These are phyloP conservation scores for Microcyclosporella mali DNA, from an alignment of 2,329 filamentous ascomycete genomes.

Conservation along the genomic window DNA sequence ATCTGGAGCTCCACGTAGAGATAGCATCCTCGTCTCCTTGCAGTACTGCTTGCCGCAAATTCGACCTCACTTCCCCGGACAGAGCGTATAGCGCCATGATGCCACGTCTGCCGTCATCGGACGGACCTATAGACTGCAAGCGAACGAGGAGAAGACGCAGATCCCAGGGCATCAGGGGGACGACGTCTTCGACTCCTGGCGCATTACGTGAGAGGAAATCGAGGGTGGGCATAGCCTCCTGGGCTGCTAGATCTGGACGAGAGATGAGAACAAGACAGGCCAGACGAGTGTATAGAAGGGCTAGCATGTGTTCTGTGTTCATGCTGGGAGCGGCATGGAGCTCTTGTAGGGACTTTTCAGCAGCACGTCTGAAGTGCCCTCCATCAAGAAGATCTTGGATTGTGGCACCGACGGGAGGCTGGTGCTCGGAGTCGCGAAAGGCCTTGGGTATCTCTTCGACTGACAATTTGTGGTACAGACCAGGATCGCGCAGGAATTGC, in stretches of 20 bases:
- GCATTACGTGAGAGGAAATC: constrained; percentile 42
- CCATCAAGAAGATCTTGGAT: constrained; percentile 61
- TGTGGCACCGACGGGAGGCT: constrained; percentile 57
- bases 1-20: constrained; percentile 63
- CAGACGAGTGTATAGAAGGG: constrained; percentile 72
- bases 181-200: constrained; percentile 49
- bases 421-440: constrained; percentile 63
- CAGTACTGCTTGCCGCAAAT: constrained; percentile 27
- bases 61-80: constrained; percentile 35
- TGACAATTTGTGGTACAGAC: constrained; percentile 77
- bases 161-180: constrained; percentile 76
- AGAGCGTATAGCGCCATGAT: constrained; percentile 90
- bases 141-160: constrained; percentile 76
- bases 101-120: constrained; percentile 72
- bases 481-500: constrained; percentile 68
- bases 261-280: constrained; percentile 76
- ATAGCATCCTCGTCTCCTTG: constrained; percentile 52
- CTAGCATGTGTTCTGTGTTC: constrained; percentile 63
- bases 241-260: constrained; percentile 50
- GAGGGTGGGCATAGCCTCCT: constrained; percentile 58
- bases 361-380: constrained; percentile 67
- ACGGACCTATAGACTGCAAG: constrained; percentile 78
- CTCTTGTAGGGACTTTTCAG: constrained; percentile 36
- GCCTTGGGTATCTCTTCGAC: constrained; percentile 54
- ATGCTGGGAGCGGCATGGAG: constrained; percentile 43